Conservation (phyloP, 768 basidiomycete genomes). For the Crucibulum laeve region DNA sequence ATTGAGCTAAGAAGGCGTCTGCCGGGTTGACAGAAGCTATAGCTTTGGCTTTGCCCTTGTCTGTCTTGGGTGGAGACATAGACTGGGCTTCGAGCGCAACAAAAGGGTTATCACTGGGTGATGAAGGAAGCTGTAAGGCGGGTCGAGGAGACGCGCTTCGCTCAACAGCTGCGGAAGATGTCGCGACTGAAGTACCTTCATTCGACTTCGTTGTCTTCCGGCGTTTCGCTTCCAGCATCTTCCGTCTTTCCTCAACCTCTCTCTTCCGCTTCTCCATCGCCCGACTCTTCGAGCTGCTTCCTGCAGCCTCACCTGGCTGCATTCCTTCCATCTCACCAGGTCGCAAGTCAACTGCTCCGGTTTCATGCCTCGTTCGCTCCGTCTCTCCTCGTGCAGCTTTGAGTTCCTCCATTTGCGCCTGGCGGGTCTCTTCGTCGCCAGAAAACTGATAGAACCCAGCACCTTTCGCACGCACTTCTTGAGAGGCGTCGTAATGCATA, state of each 20-base stretch:
- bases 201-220: conserved; percentile 37
- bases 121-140: neutral
- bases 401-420: conserved; percentile 80
- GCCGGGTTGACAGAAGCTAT: conserved; percentile 31
- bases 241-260: conserved; percentile 65
- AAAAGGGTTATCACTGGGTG: conserved; percentile 37
- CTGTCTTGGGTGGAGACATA: conserved; percentile 16
- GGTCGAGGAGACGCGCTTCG: neutral
- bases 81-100: conserved; percentile 39
- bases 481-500: conserved; percentile 76
- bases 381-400: conserved; percentile 68
- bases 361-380: conserved; percentile 50
- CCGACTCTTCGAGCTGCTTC: conserved; percentile 35
- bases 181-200: conserved; percentile 4
- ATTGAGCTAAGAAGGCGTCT: conserved; percentile 61
- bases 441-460: conserved; percentile 94
- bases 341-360: conserved; percentile 54
- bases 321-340: conserved; percentile 81
- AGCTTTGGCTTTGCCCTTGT: conserved; percentile 15
- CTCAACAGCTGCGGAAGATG: neutral
- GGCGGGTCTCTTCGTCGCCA: conserved; percentile 73
- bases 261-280: conserved; percentile 72
- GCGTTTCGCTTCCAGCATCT: conserved; percentile 63
- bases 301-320: conserved; percentile 27
- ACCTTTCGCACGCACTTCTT: conserved; percentile 83